A percentile compares a stretch with the other conserved stretches of the same genome.
These are phyloP conservation scores for Coniochaeta sp. DNA, from an alignment of 2,329 filamentous ascomycete genomes.

Conservation along the genomic window DNA sequence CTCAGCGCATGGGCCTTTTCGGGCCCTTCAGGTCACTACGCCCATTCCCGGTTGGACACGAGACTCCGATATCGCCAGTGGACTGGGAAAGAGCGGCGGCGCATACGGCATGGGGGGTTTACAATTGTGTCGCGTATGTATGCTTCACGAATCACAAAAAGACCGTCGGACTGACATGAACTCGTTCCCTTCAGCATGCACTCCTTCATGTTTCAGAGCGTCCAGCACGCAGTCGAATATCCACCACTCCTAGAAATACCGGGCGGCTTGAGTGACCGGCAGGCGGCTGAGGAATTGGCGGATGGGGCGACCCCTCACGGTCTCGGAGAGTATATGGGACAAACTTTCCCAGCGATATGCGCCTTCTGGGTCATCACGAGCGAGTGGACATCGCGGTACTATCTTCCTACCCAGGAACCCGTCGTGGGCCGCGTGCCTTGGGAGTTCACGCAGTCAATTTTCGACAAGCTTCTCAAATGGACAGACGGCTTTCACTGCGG, in stretches of 20 bases:
- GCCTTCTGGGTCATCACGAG: slow-evolving; percentile 7
- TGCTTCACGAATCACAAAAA: background rate
- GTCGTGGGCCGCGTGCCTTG: slow-evolving; percentile 5
- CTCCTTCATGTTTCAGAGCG: slow-evolving; percentile 1
- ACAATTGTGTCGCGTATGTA: background rate
- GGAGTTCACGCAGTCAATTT: slow-evolving; percentile 7
- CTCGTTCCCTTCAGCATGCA: background rate
- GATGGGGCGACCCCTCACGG: slow-evolving; percentile 4
- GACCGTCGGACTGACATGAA: background rate
- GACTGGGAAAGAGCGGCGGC: background rate
- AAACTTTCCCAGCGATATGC: slow-evolving; percentile 10
- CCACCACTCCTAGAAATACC: background rate
- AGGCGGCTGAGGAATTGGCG: background rate
- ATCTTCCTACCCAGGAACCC: slow-evolving; percentile 4
- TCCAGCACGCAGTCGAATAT: background rate
- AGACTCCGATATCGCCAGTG: background rate
- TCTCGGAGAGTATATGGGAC: slow-evolving; percentile 11
- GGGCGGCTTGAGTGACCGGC: slow-evolving; percentile 1
- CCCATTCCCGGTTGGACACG: background rate
- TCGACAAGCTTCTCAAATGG: slow-evolving; percentile 10
- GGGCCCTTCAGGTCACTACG: background rate
- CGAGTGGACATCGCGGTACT: slow-evolving; percentile 6
- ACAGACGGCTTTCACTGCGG: slow-evolving; percentile 6
- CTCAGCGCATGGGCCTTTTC: slow-evolving; percentile 4
- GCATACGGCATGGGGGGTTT: slow-evolving; percentile 4